Conservation (phyloP, 306 rosid genomes). For the Lagenaria siceraria region DNA sequence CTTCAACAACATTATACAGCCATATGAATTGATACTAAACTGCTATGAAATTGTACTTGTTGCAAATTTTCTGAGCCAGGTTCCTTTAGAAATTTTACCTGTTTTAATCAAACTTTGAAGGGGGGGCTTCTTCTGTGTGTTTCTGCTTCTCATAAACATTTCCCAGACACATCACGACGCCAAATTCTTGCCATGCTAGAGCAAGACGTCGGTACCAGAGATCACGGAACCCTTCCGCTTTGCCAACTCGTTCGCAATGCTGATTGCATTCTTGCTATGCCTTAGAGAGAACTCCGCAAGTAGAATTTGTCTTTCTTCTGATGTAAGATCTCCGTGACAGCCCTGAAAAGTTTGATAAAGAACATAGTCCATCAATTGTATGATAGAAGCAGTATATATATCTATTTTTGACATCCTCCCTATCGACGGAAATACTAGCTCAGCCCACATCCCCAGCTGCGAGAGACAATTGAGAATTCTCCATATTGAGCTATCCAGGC, state of each 20-base stretch:
- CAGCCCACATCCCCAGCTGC: background rate
- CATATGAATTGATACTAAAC: background rate
- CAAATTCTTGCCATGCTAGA: background rate
- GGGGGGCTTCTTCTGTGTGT: background rate
- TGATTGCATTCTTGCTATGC: conserved; percentile 52
- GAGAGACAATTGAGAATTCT: background rate
- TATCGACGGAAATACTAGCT: too few relatives aligned
- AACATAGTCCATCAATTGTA: background rate
- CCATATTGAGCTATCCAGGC: background rate
- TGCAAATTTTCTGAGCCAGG: background rate
- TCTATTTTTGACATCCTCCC: background rate
- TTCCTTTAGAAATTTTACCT: background rate
- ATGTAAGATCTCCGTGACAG: conserved; percentile 60
- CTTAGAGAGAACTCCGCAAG: conserved; percentile 78
- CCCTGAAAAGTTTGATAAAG: conserved; percentile 36
- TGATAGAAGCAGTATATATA: background rate
- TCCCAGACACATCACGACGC: background rate
- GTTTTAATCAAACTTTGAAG: background rate
- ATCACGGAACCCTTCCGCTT: conserved; percentile 36
- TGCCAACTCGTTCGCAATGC: conserved; percentile 51
- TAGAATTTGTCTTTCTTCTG: conserved; percentile 58
- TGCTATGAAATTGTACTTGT: background rate
- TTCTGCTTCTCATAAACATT: background rate
- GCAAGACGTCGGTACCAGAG: conserved; percentile 9
- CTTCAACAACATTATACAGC: background rate